phyloP scores from a whole-genome alignment of 495 filamentous ascomycete species.

The Podospora bellae-mahoneyi region DNA sequence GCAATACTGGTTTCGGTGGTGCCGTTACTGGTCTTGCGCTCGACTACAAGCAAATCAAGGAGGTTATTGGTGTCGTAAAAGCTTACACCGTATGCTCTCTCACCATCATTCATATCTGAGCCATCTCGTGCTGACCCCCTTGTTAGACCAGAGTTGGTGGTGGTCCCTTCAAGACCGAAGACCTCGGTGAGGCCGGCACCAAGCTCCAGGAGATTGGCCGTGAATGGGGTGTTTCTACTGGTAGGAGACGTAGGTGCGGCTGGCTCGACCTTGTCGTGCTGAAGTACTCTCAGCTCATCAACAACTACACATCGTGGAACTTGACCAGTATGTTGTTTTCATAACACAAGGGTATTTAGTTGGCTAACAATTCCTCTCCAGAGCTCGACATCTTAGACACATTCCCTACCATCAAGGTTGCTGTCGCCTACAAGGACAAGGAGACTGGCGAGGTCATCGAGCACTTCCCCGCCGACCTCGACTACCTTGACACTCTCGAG shows the following conservation, averaged over 20 bases:
- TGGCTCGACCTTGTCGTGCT: conserved; percentile 90
- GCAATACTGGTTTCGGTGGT: conserved; percentile 71
- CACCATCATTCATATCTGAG: background rate
- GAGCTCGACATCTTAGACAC: conserved; percentile 77
- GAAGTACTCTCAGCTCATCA: conserved; percentile 67
- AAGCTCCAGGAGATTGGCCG: conserved; percentile 47
- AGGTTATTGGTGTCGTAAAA: conserved; percentile 71
- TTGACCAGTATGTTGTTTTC: conserved; percentile 55
- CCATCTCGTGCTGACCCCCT: background rate
- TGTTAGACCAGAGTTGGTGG: conserved; percentile 62
- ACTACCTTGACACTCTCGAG: conserved; percentile 41
- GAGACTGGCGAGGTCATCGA: conserved; percentile 36
- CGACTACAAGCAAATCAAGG: conserved; percentile 49
- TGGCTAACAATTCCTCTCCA: conserved; percentile 11
- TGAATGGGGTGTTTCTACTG: conserved; percentile 75
- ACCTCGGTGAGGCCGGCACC: conserved; percentile 52
- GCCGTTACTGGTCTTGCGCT: conserved; percentile 68
- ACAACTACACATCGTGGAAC: conserved; percentile 76
- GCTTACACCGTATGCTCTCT: conserved; percentile 46
- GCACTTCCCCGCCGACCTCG: conserved; percentile 40
- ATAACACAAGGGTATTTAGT: too few relatives aligned
- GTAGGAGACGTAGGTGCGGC: conserved; percentile 77
- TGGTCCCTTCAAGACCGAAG: conserved; percentile 84
- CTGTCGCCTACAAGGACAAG: conserved; percentile 62
- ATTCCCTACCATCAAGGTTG: conserved; percentile 77